Base-by-base conservation (phyloP, 257 asterid genomes). In the Lavandula angustifolia region DNA sequence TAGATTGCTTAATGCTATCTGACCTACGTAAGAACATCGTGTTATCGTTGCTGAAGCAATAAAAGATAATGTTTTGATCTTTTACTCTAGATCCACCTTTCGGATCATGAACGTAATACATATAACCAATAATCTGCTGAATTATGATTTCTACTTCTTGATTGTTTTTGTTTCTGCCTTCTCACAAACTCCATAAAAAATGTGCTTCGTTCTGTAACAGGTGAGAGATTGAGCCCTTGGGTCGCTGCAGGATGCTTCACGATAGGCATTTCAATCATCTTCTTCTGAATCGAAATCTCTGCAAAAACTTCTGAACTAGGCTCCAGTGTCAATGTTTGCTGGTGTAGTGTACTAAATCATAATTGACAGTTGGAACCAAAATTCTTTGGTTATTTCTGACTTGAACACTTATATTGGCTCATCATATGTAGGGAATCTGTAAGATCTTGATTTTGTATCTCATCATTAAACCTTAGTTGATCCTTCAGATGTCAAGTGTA, bases 181-280 rank as follows among this genome's bases (percentile, higher is more conserved):
- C 27, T 22, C 27, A 22, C 27, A 22, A 22, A 22, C 27, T 22
- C 27, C 27, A 22, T 22, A 1, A 2, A 22, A 22, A 22, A 22
- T 2, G 27, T 22, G 27, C 27, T 22, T 22, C 22, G 2, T 22
- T 22, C 8, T 52, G 65, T 4, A 61, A 75, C 80, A 89, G 94
- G 95, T 53, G 97, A 89, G 73, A 83, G 95, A 55, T 69, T 89
- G 77, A 89, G 97, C 75, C 95, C 97, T 51, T 87, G 95, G 94
- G 95, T 87, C 32, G 91, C 90, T 4, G 74, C 76, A 62, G 97
- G 95, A 67, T 89, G 97, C 86, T 80, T 89, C 65, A 73, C 81
- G 6, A 89, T 89, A 88, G 97, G 95, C 6, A 82, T 89, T 32
- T 89, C 94, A 6, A 82, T 88, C 67, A 84, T 86, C 64, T 89